Evolutionary conservation across 768 basidiomycete genomes (phyloP).

Genomic region (Lactifluus subvellereus): DNA sequence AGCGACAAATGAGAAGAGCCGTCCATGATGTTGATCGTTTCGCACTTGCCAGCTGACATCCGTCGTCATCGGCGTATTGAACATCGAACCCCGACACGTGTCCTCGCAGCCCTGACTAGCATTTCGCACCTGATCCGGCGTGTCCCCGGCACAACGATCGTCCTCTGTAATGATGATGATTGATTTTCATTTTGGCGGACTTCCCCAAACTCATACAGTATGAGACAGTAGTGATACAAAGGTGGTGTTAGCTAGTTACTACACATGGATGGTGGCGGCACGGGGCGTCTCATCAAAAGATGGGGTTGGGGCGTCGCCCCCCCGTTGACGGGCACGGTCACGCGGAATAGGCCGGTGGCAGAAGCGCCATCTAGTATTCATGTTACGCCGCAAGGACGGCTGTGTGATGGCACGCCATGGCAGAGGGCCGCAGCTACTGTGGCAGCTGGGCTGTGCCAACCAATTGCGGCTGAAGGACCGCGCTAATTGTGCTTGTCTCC

Average conservation of each 20-base stretch:
- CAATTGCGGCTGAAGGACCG: constrained; percentile 1
- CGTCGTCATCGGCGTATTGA: neutral
- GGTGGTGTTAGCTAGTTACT: neutral
- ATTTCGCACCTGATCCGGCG: neutral
- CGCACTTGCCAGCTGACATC: neutral
- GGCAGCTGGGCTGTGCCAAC: constrained; percentile 15
- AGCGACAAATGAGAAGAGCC: constrained; percentile 66
- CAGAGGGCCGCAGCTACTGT: constrained; percentile 2
- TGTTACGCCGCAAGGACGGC: constrained; percentile 5
- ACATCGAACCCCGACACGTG: constrained; percentile 4
- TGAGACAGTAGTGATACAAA: neutral
- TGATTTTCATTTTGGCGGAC: neutral
- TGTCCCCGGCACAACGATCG: neutral
- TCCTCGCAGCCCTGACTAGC: neutral
- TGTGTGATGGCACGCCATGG: constrained; percentile 14
- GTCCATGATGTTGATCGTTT: constrained; percentile 34
- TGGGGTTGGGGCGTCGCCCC: neutral
- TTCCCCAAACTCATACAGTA: neutral
- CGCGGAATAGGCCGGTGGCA: constrained; percentile 1
- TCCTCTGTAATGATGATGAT: neutral
- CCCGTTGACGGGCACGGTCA: neutral
- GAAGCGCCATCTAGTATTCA: constrained; percentile 4
- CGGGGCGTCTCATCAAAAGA: neutral
- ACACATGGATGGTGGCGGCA: neutral
- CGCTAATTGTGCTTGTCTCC: constrained; percentile 1